Conservation (phyloP, 1,139 yeast species). For the Yamadazyma songkhlaensis region DNA sequence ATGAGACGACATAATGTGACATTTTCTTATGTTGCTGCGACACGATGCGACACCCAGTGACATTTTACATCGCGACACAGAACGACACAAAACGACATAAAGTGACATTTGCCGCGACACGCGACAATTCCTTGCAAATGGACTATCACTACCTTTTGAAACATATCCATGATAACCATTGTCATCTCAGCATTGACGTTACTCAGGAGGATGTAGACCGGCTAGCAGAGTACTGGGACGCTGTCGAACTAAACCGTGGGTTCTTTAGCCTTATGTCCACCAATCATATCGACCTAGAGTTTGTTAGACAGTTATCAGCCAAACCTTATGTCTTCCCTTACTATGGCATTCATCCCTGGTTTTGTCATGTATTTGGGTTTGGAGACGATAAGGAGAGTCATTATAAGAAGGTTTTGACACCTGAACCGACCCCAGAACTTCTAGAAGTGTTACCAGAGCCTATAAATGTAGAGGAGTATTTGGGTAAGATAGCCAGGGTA, state of each 20-base stretch:
- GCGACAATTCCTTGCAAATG: too few relatives aligned
- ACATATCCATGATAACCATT: slow-evolving; percentile 13
- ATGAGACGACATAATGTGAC: too few relatives aligned
- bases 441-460: slow-evolving; percentile 14
- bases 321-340: slow-evolving; percentile 46
- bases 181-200: slow-evolving; percentile 13
- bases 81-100: too few relatives aligned
- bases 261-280: slow-evolving; percentile 54
- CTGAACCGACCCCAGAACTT: slow-evolving; percentile 41
- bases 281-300: slow-evolving; percentile 46
- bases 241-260: not conserved
- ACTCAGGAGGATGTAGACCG: not conserved
- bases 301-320: slow-evolving; percentile 23
- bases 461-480: not conserved
- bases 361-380: slow-evolving; percentile 55
- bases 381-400: slow-evolving; percentile 37
- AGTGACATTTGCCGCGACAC: too few relatives aligned
- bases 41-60: too few relatives aligned
- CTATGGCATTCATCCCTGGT: slow-evolving; percentile 94
- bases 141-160: not conserved
- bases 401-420: slow-evolving; percentile 49
- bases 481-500: too few relatives aligned
- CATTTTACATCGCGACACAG: too few relatives aligned
- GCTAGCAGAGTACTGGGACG: slow-evolving; percentile 1
- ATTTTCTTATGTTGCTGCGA: too few relatives aligned